Base-by-base conservation (phyloP, 2,329 filamentous ascomycete genomes). In the Chaetomiaceae sp. region DNA sequence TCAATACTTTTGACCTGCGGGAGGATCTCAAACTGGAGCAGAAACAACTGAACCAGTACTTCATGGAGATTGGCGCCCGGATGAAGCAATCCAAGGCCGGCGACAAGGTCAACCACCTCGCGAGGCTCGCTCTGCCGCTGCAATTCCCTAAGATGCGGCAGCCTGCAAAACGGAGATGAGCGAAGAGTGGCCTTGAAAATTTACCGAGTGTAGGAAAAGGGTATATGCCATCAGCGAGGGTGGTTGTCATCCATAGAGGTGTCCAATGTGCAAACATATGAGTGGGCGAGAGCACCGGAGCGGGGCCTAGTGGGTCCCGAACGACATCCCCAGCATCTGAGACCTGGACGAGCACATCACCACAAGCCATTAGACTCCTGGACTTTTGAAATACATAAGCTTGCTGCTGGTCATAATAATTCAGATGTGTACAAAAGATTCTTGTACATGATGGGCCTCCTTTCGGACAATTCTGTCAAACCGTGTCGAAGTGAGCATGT, bases 51-150 rank as follows among this genome's bases (percentile, higher is more conserved):
- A 78, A 75, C 48, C 78, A 83, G 64, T 91, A 90, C 67, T 91
- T 88, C 67, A 71, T 75, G 43, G 89, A 92, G 68, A 84, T 94
- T 59, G 89, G 89, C 20, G 88, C 85, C 27, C 81, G 77, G 61
- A 76, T 89, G 27, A 81, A 78, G 66, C 72, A 75, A 59, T 75
- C 80, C 53, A 77, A 84, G 59, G 80, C 78, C 29, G 81, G 81
- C 51, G 82, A 83, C 56, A 78, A 71, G 54, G 69, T 69, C 53
- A 62, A 69, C 27, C 71, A 78, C 55, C 72, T 91, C 45, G 90
- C 87, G 11, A 83, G 83, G 61, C 73, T 97, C 63, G 81, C 79
- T 62, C 69, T 96, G 57, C 94, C 94, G 3, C 73, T 96, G 42
- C 79, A 85, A 54, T 96, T 96, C 67, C 94, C 92, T 1, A 90